A percentile compares a stretch with the other conserved stretches of the same genome.
These are phyloP conservation scores for Abortiporus biennis DNA, from an alignment of 1,284 basidiomycete genomes.

Conservation along the genomic window DNA sequence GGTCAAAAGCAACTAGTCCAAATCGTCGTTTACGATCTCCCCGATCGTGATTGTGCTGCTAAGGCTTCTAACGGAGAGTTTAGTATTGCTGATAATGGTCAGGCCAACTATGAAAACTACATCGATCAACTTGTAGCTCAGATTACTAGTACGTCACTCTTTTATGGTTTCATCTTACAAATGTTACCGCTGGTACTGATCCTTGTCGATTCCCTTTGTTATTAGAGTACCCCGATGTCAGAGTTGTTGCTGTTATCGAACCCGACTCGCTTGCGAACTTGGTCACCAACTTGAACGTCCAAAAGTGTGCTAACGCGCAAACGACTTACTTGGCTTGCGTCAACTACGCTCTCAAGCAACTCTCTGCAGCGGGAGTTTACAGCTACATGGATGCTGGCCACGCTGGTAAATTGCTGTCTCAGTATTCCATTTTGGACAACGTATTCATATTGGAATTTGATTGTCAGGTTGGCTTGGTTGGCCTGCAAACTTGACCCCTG, in stretches of 20 bases:
- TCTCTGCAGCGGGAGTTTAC: constrained; percentile 50
- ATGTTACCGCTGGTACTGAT: no score
- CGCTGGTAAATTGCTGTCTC: constrained; percentile 39
- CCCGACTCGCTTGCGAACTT: constrained; percentile 58
- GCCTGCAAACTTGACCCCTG: constrained; percentile 55
- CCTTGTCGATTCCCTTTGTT: no score
- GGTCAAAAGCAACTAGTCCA: constrained; percentile 50
- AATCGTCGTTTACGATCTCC: constrained; percentile 57
- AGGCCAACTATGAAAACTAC: constrained; percentile 51
- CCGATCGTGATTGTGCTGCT: constrained; percentile 61
- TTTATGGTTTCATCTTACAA: no score
- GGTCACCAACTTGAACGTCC: constrained; percentile 57
- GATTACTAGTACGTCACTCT: constrained; percentile 44
- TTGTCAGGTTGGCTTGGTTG: constrained; percentile 57
- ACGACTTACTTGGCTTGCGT: constrained; percentile 46
- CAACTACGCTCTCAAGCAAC: constrained; percentile 51
- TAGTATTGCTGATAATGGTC: constrained; percentile 48
- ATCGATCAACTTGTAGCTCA: constrained; percentile 56
- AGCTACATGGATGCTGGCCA: constrained; percentile 61
- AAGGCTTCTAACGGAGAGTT: constrained; percentile 62
- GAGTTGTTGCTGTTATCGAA: constrained; percentile 58
- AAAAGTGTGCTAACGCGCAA: constrained; percentile 48
- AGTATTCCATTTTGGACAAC: no score
- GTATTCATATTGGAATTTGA: not conserved
- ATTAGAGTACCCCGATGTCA: constrained; percentile 51